Evolutionary conservation across 2,329 filamentous ascomycete genomes (phyloP), one percentile per base, ranked within the genome.

Genomic region (Thyridium curvatum): DNA sequence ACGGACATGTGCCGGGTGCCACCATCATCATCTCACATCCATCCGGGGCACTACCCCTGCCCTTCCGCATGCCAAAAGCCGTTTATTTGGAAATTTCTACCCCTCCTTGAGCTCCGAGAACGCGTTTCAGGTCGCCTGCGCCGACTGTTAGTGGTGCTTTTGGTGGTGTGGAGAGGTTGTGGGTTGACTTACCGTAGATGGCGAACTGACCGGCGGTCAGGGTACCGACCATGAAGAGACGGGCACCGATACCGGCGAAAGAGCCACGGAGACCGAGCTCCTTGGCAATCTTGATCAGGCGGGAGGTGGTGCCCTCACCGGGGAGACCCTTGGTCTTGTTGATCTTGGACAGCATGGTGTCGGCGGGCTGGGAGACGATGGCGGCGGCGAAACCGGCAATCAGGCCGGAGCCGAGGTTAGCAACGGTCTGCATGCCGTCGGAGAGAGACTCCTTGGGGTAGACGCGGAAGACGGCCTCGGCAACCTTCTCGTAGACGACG

Each of bases 261-360:
- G 74, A 80, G 56, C 85, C 85, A 54, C 69, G 72, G 58, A 89
- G 49, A 62, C 85, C 85, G 52, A 90, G 81, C 68, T 89, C 84
- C 64, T 79, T 81, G 53, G 67, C 84, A 58, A 90, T 89, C 79
- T 89, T 88, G 71, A 88, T 73, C 54, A 90, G 66, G 64, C 85
- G 81, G 64, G 68, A 72, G 58, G 76, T 77, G 55, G 83, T 89
- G 58, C 85, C 77, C 72, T 90, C 84, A 68, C 85, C 85, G 50
- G 85, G 84, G 46, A 76, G 68, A 66, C 84, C 85, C 69, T 83
- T 81, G 65, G 82, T 85, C 82, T 89, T 90, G 82, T 90, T 90
- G 74, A 90, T 89, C 77, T 88, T 89, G 69, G 72, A 79, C 53
- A 90, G 79, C 84, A 90, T 89, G 58, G 85, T 90, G 64, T 90